Evolutionary conservation across 2,329 filamentous ascomycete genomes (phyloP), one percentile per base, ranked within the genome.

Genomic region (Apiospora rasikravindrae): DNA sequence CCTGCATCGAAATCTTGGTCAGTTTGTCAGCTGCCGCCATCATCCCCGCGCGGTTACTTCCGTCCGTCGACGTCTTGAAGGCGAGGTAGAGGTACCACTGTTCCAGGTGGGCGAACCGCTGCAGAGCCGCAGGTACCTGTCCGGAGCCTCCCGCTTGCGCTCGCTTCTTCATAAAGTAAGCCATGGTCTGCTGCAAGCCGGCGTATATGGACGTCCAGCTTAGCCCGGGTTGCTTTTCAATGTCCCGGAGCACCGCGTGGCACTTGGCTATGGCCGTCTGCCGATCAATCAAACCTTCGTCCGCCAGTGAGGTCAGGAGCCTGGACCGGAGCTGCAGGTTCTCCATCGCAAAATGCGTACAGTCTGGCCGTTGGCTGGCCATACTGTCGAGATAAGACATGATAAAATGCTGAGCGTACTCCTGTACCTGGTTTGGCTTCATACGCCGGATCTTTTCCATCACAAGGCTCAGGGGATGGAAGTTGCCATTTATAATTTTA

Each of bases 31-130:
- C 44, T 3, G 22, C 26, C 26, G 24, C 42, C 67, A 69, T 49
- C 44, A 44, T 49, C 24, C 44, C 67, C n/a, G n/a, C 67, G 26
- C 26, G 26, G 44, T 69, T 49, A 19, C 33, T 44, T 1, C 47
- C 26, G 22, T 69, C 42, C 16, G 47, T 49, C 44, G 67, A 45
- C 37, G 44, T 37, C 67, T 69, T 69, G 44, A 69, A 69, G 47
- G 44, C 47, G 16, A 69, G 67, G 4, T 47, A 69, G 16, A 69
- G 67, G 33, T 69, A 69, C 67, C 67, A 69, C n/a, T 69, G 67
- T 8, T 49, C 44, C 33, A 69, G 26, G 37, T 69, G 67, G 57
- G 57, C 57, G 4, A 64, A 64, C 33, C 57, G 57, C 22, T 64
- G 57, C 57, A 64, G 33, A 1, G 29, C 57, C 1, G 29, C 57